These are phyloP conservation scores for Phytophthora hybrid DNA, from an alignment of 352 stramenopile genomes.

Conservation along the genomic window DNA sequence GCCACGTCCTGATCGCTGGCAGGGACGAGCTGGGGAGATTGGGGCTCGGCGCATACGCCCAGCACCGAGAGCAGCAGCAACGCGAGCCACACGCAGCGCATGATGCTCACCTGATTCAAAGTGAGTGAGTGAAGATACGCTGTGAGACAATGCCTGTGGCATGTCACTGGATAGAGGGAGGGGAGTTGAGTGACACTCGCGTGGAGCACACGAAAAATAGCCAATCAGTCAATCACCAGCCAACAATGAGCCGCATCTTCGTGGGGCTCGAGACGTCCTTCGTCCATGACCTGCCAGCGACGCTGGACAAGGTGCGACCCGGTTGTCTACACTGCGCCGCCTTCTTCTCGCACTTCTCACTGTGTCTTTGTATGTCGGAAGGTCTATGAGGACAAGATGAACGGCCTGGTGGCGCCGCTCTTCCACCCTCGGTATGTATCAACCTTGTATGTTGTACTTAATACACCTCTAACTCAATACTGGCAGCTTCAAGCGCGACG, in stretches of 20 bases:
- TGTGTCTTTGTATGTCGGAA: conserved; percentile 21
- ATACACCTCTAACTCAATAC: background rate
- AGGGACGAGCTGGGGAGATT: background rate
- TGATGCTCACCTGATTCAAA: background rate
- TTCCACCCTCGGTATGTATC: conserved; percentile 77
- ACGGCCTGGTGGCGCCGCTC: conserved; percentile 76
- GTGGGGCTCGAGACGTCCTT: conserved; percentile 83
- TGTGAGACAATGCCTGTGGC: too few species aligned
- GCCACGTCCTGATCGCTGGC: conserved; percentile 1
- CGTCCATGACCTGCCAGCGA: conserved; percentile 69
- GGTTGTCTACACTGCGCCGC: background rate
- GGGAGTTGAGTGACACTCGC: conserved; percentile 10
- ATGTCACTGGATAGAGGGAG: background rate
- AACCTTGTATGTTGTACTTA: too few species aligned
- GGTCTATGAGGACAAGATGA: conserved; percentile 84
- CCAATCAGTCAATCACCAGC: conserved; percentile 9
- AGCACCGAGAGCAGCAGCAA: conserved; percentile 24
- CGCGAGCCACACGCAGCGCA: conserved; percentile 16
- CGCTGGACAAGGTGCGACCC: conserved; percentile 59
- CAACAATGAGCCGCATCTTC: conserved; percentile 66
- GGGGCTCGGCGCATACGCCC: conserved; percentile 6
- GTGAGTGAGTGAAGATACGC: background rate
- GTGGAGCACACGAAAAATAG: conserved; percentile 1
- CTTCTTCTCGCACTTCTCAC: background rate
- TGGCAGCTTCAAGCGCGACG: conserved; percentile 76